Evolutionary conservation across 2,329 filamentous ascomycete genomes (phyloP).

Genomic region (Ophiostoma ips): DNA sequence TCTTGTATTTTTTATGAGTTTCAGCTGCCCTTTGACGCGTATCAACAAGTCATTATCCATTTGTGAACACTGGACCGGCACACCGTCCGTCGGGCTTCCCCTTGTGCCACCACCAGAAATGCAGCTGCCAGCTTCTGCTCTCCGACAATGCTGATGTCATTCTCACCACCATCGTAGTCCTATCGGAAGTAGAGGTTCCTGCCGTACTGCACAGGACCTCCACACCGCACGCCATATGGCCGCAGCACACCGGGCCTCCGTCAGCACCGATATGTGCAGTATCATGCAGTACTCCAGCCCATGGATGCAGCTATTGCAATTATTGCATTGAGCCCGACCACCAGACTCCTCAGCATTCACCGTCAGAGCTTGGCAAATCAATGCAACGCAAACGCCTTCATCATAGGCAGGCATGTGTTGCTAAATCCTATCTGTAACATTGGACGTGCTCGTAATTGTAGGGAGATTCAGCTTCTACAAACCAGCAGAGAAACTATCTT

Average conservation of each 20-base stretch:
- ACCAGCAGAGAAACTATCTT: too few relatives aligned
- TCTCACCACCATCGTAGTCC: not conserved
- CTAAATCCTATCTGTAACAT: too few relatives aligned
- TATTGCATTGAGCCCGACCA: conserved; percentile 18
- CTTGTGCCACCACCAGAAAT: conserved; percentile 51
- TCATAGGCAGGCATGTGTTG: conserved; percentile 16
- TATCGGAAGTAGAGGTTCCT: conserved; percentile 11
- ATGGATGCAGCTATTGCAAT: conserved; percentile 22
- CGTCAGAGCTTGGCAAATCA: conserved; percentile 21
- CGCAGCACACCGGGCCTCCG: conserved; percentile 21
- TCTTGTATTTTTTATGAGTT: too few relatives aligned
- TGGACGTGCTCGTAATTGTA: too few relatives aligned
- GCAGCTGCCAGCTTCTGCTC: conserved; percentile 46
- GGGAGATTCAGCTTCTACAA: too few relatives aligned
- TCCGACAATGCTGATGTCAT: conserved; percentile 38
- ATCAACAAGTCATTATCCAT: not conserved
- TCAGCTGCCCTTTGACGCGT: too few relatives aligned
- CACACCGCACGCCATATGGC: conserved; percentile 23
- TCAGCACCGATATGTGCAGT: conserved; percentile 23
- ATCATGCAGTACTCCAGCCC: conserved; percentile 23
- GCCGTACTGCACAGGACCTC: conserved; percentile 14
- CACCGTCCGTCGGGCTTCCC: conserved; percentile 23
- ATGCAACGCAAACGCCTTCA: conserved; percentile 22
- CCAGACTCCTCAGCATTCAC: conserved; percentile 20
- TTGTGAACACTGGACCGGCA: not conserved